Percentiles rank a stretch among this genome's conserved stretches.
Evolutionary conservation across 2,329 filamentous ascomycete species (phyloP).

Genomic region (Penicillium sp.): DNA sequence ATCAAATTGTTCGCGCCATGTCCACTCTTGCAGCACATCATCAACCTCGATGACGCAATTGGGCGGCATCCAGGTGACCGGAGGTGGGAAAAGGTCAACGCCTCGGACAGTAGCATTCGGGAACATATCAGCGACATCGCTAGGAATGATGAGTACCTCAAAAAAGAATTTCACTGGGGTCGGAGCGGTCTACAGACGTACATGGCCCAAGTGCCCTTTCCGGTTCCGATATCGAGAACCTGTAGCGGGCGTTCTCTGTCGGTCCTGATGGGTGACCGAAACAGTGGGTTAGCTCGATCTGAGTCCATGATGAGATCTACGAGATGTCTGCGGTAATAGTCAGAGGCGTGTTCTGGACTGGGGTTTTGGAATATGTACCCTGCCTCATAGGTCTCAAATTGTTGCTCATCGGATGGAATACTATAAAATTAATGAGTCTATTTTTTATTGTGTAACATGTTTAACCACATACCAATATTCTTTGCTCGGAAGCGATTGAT

Average conservation of each 20-base stretch:
- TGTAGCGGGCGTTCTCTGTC: conserved; percentile 5
- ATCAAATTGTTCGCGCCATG: conserved; percentile 25
- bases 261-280: conserved; percentile 9
- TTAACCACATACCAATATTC: conserved; percentile 2
- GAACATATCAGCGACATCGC: conserved; percentile 25
- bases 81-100: conserved; percentile 29
- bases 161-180: too few species aligned
- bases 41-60: conserved; percentile 33
- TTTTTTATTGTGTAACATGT: background rate
- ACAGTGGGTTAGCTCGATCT: conserved; percentile 13
- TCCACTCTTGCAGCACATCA: conserved; percentile 28
- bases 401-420: conserved; percentile 9
- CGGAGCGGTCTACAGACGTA: too few species aligned
- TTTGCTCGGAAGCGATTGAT: conserved; percentile 8
- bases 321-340: conserved; percentile 9
- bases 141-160: background rate
- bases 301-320: conserved; percentile 17
- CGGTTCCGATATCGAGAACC: conserved; percentile 19
- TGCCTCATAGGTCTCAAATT: conserved; percentile 11
- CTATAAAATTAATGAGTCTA: background rate
- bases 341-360: background rate
- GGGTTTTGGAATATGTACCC: background rate
- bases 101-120: conserved; percentile 21
- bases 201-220: conserved; percentile 22
- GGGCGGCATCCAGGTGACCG: conserved; percentile 26